Percentiles rank a stretch among this genome's conserved stretches.
Evolutionary conservation across 805 yeast genomes (phyloP).

Genomic region (Scheffersomyces coipomensis): DNA sequence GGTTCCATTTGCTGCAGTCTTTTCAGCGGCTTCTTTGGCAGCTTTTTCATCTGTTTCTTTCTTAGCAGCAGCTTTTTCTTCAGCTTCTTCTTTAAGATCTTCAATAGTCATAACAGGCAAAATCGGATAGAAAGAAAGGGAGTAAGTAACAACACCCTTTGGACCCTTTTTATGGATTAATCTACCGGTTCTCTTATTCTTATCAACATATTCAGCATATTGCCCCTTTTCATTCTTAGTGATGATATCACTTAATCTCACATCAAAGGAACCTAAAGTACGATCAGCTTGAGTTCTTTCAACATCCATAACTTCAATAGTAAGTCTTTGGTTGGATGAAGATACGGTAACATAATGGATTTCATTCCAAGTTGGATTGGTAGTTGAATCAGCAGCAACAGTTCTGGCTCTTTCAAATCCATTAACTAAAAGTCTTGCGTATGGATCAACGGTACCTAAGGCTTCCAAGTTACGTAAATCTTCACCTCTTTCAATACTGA

Average conservation of each 20-base stretch:
- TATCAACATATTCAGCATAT: conserved; percentile 56
- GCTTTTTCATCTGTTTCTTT: conserved; percentile 36
- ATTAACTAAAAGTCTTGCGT: conserved; percentile 74
- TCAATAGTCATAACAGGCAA: conserved; percentile 75
- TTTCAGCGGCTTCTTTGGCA: conserved; percentile 26
- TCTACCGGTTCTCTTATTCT: conserved; percentile 56
- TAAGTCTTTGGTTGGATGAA: conserved; percentile 76
- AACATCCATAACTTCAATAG: conserved; percentile 90
- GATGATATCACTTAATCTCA: conserved; percentile 66
- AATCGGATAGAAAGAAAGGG: conserved; percentile 80
- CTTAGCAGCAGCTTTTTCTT: conserved; percentile 30
- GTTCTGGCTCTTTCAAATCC: conserved; percentile 80
- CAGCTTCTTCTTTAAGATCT: conserved; percentile 60
- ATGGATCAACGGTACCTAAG: conserved; percentile 92
- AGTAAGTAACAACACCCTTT: conserved; percentile 75
- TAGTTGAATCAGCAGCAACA: conserved; percentile 57
- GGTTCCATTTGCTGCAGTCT: conserved; percentile 32
- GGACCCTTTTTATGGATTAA: conserved; percentile 77
- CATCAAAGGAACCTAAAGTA: conserved; percentile 77
- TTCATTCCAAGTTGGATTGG: conserved; percentile 85
- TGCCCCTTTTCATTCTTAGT: conserved; percentile 63
- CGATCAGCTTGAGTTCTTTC: conserved; percentile 79
- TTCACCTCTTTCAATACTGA: conserved; percentile 66
- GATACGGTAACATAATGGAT: conserved; percentile 78
- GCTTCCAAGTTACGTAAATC: conserved; percentile 82